These are phyloP conservation scores for Colletotrichum horii DNA, from an alignment of 2,329 filamentous ascomycete species.

Conservation along the genomic window DNA sequence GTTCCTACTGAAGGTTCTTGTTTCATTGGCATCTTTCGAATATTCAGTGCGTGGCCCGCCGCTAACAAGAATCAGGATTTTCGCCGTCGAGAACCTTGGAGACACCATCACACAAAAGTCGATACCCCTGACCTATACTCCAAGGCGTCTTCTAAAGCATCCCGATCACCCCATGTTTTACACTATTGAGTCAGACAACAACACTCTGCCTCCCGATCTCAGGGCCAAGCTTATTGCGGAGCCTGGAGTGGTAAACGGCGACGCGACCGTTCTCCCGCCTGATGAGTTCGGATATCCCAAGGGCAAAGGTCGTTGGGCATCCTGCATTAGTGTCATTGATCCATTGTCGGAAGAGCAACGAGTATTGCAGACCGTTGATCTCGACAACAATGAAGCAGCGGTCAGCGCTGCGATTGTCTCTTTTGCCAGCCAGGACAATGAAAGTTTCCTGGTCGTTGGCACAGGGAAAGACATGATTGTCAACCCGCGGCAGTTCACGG, in stretches of 20 bases:
- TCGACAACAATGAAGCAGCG: conserved; percentile 90
- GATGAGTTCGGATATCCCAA: conserved; percentile 90
- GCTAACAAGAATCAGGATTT: conserved; percentile 68
- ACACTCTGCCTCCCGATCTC: conserved; percentile 83
- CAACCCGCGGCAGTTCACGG: conserved; percentile 75
- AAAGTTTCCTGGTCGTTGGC: conserved; percentile 91
- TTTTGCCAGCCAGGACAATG: conserved; percentile 87
- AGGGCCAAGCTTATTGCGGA: conserved; percentile 77
- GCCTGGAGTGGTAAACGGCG: conserved; percentile 72
- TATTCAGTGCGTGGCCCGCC: conserved; percentile 17
- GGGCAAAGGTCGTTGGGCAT: conserved; percentile 88
- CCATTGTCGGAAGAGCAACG: conserved; percentile 72
- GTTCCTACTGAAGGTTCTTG: conserved; percentile 84
- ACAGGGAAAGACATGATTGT: conserved; percentile 90
- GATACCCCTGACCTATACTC: conserved; percentile 87
- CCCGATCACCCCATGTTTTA: conserved; percentile 91
- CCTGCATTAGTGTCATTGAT: conserved; percentile 91
- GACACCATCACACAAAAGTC: conserved; percentile 87
- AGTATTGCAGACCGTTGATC: conserved; percentile 78
- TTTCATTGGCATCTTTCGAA: not conserved
- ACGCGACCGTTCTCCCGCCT: conserved; percentile 72
- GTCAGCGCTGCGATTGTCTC: conserved; percentile 84
- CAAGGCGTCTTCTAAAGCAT: conserved; percentile 84
- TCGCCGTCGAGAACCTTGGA: conserved; percentile 85
- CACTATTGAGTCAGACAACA: conserved; percentile 91